Evolutionary conservation across 2,329 filamentous ascomycete genomes (phyloP).

Genomic region (Aspergillus pseudotamarii): DNA sequence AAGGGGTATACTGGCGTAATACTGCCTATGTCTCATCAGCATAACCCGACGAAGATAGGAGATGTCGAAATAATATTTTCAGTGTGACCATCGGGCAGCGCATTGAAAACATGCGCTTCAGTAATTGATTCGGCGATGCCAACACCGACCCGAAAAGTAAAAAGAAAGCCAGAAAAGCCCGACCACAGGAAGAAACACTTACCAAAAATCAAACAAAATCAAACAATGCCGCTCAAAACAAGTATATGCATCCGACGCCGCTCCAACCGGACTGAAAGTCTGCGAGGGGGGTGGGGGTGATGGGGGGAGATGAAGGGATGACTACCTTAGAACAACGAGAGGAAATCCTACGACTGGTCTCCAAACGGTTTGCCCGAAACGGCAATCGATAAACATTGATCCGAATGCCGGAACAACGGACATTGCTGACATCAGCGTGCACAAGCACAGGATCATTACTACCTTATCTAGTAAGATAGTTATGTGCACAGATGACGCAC

Average conservation of each 20-base stretch:
- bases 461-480: neutral
- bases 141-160: neutral
- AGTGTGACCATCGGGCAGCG: neutral
- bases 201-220: slow-evolving; percentile 23
- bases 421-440: slow-evolving; percentile 28
- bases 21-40: slow-evolving; percentile 13
- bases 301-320: slow-evolving; percentile 9
- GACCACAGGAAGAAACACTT: slow-evolving; percentile 10
- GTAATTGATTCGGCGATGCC: neutral
- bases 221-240: slow-evolving; percentile 31
- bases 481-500: slow-evolving; percentile 14
- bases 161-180: neutral
- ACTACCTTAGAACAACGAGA: slow-evolving; percentile 24
- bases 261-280: slow-evolving; percentile 17
- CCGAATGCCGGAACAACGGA: slow-evolving; percentile 30
- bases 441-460: slow-evolving; percentile 14
- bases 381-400: slow-evolving; percentile 45
- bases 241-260: slow-evolving; percentile 32
- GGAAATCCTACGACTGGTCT: slow-evolving; percentile 24
- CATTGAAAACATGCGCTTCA: neutral
- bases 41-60: neutral
- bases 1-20: slow-evolving; percentile 21
- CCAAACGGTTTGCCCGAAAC: slow-evolving; percentile 32
- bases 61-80: neutral
- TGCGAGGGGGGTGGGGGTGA: slow-evolving; percentile 19